Conservation (phyloP, 2,329 filamentous ascomycete species). For the Ophiosphaerella herpotricha region DNA sequence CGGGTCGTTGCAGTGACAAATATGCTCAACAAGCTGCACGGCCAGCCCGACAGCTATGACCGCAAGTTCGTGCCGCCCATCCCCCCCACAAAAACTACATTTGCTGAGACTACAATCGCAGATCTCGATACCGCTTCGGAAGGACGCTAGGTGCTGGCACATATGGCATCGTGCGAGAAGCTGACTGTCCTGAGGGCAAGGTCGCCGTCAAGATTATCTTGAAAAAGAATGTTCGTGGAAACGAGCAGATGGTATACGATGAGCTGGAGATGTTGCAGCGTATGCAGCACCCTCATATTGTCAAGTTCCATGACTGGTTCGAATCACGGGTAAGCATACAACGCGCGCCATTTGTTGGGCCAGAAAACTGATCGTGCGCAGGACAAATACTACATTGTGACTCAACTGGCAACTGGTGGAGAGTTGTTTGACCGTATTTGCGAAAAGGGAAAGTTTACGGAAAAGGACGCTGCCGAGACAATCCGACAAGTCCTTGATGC, state of each 20-base stretch:
- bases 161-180: slow-evolving; percentile 97
- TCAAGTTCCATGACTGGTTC: slow-evolving; percentile 98
- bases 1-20: slow-evolving; percentile 65
- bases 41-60: slow-evolving; percentile 97
- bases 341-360: neutral
- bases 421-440: slow-evolving; percentile 98
- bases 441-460: slow-evolving; percentile 96
- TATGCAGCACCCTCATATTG: slow-evolving; percentile 92
- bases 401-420: slow-evolving; percentile 90
- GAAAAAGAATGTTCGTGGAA: slow-evolving; percentile 98
- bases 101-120: slow-evolving; percentile 50
- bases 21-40: slow-evolving; percentile 95
- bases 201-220: slow-evolving; percentile 98
- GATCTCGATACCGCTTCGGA: slow-evolving; percentile 87
- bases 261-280: slow-evolving; percentile 92
- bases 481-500: slow-evolving; percentile 93
- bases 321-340: slow-evolving; percentile 78
- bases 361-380: slow-evolving; percentile 47
- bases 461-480: slow-evolving; percentile 95
- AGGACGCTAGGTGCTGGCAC: slow-evolving; percentile 93
- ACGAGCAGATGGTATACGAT: slow-evolving; percentile 98
- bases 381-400: slow-evolving; percentile 99
- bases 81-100: slow-evolving; percentile 19
- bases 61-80: slow-evolving; percentile 72
- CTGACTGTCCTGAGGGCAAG: slow-evolving; percentile 80